Evolutionary conservation across 345 rosid genomes (phyloP).

Genomic region (Eucalyptus decipiens): DNA sequence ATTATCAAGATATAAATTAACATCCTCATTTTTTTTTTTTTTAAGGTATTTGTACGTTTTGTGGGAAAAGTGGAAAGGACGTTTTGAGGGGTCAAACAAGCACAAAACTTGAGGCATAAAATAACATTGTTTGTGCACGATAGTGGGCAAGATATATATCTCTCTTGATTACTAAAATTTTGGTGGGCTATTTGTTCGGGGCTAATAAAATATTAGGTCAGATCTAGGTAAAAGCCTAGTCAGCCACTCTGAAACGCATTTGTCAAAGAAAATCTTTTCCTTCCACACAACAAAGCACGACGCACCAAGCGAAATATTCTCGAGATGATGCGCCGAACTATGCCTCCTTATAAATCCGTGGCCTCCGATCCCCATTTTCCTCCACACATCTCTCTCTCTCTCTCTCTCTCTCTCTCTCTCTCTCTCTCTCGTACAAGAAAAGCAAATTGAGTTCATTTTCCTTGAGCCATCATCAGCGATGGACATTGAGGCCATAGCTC

Average conservation of each 20-base stretch:
- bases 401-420: background rate
- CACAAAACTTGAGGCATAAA: background rate
- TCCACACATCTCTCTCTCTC: background rate
- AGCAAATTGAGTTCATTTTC: background rate
- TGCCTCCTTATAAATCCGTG: slow-evolving; percentile 34
- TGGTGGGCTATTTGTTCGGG: background rate
- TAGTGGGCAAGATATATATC: background rate
- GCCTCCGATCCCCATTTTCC: background rate
- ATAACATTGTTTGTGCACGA: background rate
- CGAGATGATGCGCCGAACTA: background rate
- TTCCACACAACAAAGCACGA: background rate
- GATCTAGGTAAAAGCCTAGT: background rate
- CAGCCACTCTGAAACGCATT: background rate
- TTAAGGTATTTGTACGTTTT: background rate
- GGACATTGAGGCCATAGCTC: background rate
- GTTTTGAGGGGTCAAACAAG: background rate
- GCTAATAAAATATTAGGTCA: background rate
- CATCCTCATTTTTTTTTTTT: background rate
- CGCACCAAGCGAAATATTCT: background rate
- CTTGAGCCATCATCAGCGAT: background rate
- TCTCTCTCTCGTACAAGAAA: slow-evolving; percentile 5
- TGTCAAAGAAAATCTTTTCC: slow-evolving; percentile 15
- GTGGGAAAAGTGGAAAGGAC: background rate
- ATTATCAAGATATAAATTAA: background rate
- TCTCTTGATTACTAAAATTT: background rate